Conservation (phyloP, 805 yeast species). For the Scheffersomyces coipomensis region DNA sequence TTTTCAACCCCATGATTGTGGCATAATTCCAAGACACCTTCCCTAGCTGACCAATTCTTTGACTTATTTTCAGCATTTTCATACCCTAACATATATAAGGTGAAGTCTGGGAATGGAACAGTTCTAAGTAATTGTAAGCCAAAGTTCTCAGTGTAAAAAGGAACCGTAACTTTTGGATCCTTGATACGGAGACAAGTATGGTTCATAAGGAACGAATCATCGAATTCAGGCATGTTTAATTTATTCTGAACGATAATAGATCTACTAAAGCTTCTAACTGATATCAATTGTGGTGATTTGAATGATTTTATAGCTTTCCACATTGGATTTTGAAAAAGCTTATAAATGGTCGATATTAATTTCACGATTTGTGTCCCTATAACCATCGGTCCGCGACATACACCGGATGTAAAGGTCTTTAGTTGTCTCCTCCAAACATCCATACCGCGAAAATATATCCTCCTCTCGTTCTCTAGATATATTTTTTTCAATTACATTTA, state of each 20-base stretch:
- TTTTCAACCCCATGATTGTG: constrained; percentile 75
- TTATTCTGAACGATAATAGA: not conserved
- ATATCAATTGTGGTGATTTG: not conserved
- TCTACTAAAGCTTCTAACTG: not conserved
- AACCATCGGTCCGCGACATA: too few relatives aligned
- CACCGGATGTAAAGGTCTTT: too few relatives aligned
- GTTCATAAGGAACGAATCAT: constrained; percentile 47
- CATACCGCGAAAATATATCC: too few relatives aligned
- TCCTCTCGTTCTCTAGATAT: too few relatives aligned
- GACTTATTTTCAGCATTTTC: constrained; percentile 42
- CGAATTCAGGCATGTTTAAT: constrained; percentile 26
- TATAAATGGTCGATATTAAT: too few relatives aligned
- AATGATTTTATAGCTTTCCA: too few relatives aligned
- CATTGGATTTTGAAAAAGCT: too few relatives aligned
- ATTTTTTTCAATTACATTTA: too few relatives aligned
- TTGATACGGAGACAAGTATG: constrained; percentile 80
- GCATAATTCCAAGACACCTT: constrained; percentile 81
- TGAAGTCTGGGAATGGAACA: constrained; percentile 55
- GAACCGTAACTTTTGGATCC: constrained; percentile 70
- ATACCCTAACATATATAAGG: constrained; percentile 67
- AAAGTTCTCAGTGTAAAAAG: constrained; percentile 71
- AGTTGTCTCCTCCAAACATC: too few relatives aligned
- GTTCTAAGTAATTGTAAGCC: constrained; percentile 64
- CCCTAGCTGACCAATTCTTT: constrained; percentile 41
- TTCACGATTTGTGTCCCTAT: too few relatives aligned